Percentiles rank a stretch among this genome's conserved stretches.
Conservation (phyloP, 2,329 filamentous ascomycete genomes). For the Ceratocystis papillata region DNA sequence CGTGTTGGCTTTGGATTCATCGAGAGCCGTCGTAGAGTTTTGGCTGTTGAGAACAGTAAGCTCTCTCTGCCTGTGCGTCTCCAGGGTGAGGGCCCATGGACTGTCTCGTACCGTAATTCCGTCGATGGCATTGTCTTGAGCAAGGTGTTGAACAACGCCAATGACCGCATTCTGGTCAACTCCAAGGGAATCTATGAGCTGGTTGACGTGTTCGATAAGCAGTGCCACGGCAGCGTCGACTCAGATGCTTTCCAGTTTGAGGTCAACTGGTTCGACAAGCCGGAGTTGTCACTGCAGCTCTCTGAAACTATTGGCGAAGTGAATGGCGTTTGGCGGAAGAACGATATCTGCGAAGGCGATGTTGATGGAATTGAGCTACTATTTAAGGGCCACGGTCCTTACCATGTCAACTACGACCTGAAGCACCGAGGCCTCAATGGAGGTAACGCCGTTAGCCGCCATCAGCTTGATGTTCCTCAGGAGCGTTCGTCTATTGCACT, state of each 20-base stretch:
- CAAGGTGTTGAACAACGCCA: conserved; percentile 44
- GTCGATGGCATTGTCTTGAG: conserved; percentile 32
- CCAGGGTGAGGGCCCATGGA: conserved; percentile 78
- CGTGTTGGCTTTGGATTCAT: conserved; percentile 76
- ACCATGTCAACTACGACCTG: conserved; percentile 70
- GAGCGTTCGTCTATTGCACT: conserved; percentile 68
- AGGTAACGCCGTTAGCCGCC: conserved; percentile 52
- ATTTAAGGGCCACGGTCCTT: conserved; percentile 69
- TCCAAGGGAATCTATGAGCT: conserved; percentile 70
- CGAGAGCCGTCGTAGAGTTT: conserved; percentile 64
- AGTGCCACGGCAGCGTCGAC: conserved; percentile 75
- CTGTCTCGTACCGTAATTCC: conserved; percentile 59
- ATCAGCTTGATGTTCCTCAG: conserved; percentile 65
- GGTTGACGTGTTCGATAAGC: conserved; percentile 61
- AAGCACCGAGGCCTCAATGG: conserved; percentile 59
- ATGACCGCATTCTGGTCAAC: conserved; percentile 57
- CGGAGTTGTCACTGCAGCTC: conserved; percentile 56
- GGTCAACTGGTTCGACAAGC: conserved; percentile 76
- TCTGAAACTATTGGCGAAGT: conserved; percentile 48
- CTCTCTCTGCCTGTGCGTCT: conserved; percentile 72
- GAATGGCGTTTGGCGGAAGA: conserved; percentile 53
- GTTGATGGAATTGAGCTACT: conserved; percentile 77
- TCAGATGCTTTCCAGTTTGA: conserved; percentile 61
- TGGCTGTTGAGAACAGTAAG: conserved; percentile 63
- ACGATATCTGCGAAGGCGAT: conserved; percentile 86